phyloP scores from a whole-genome alignment of 805 yeast species.

The Starmera caribaea region DNA sequence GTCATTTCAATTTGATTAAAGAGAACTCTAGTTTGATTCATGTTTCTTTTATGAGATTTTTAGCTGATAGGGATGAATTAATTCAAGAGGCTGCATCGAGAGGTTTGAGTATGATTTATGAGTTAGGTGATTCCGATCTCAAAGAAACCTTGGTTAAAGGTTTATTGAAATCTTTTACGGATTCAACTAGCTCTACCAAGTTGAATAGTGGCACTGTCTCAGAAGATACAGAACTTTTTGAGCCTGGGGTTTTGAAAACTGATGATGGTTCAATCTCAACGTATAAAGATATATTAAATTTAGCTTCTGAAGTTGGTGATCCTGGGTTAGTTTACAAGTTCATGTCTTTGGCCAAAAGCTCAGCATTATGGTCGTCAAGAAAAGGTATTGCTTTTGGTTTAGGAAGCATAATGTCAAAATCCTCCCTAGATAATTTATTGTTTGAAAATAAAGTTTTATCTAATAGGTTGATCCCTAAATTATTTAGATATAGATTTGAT shows the following conservation, averaged over 20 bases:
- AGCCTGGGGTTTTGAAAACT: constrained; percentile 69
- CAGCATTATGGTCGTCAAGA: constrained; percentile 86
- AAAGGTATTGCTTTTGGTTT: constrained; percentile 93
- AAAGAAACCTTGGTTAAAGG: constrained; percentile 68
- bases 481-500: constrained; percentile 79
- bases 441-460: constrained; percentile 44
- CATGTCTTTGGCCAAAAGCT: constrained; percentile 83
- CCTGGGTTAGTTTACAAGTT: constrained; percentile 90
- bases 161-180: constrained; percentile 69
- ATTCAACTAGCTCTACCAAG: constrained; percentile 36
- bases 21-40: constrained; percentile 54
- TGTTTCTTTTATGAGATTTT: constrained; percentile 61
- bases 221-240: constrained; percentile 77
- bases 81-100: constrained; percentile 90
- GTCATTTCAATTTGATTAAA: constrained; percentile 31
- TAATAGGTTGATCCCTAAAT: constrained; percentile 61
- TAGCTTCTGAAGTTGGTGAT: constrained; percentile 94
- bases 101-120: constrained; percentile 77
- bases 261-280: constrained; percentile 85
- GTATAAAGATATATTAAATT: constrained; percentile 75
- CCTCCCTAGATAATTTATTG: constrained; percentile 57
- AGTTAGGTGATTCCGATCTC: constrained; percentile 56
- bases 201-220: constrained; percentile 59
- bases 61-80: constrained; percentile 75
- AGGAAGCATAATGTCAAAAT: constrained; percentile 73